phyloP scores from a whole-genome alignment of 345 rosid species.

The Syzygium aqueum region DNA sequence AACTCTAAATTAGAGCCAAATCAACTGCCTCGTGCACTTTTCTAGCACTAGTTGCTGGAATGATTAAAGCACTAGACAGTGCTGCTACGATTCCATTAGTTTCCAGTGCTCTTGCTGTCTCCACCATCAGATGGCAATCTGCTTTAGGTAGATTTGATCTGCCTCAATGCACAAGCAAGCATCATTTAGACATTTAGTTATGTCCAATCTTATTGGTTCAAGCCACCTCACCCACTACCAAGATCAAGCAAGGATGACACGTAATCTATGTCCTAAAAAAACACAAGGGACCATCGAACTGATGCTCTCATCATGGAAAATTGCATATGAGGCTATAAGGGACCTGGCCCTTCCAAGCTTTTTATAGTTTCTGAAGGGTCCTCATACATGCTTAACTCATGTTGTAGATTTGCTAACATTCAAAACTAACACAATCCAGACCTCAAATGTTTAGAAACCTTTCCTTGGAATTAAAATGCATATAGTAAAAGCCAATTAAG shows the following conservation, averaged over 20 bases:
- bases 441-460: neutral
- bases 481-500: neutral
- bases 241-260: neutral
- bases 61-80: neutral
- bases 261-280: neutral
- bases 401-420: neutral
- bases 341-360: neutral
- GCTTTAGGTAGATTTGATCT: neutral
- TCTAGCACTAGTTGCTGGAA: neutral
- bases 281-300: neutral
- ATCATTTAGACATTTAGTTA: neutral
- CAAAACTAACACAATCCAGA: neutral
- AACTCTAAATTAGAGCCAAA: neutral
- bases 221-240: neutral
- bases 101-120: too few relatives aligned
- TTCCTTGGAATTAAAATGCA: neutral
- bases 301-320: neutral
- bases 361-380: neutral
- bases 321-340: neutral
- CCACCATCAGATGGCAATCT: too few relatives aligned
- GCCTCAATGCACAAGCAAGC: neutral
- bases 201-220: neutral
- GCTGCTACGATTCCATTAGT: too few relatives aligned
- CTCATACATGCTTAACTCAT: neutral
- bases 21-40: neutral